Base-by-base conservation (phyloP, 306 rosid genomes). In the Acacia crassicarpa region DNA sequence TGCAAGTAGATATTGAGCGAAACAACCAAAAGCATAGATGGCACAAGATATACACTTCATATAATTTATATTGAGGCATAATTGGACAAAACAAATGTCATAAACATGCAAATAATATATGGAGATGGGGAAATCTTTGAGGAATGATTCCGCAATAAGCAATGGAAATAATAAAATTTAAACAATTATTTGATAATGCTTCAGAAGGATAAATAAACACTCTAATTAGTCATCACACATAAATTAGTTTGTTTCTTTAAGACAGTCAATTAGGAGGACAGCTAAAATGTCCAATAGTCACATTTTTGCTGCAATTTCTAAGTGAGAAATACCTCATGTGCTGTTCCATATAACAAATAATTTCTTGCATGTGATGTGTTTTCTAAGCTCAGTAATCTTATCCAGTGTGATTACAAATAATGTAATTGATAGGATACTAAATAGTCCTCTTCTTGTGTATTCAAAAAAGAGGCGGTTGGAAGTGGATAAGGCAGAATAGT, bases 61-160 rank as follows among this genome's bases (percentile, higher is more conserved):
- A 3, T 58, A 22, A 58, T 45, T 69, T 4, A 70, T 8, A 44
- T 43, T 43, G 48, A 44, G 48, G 48, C 30, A 48, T 69, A 27
- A 27, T 53, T 41, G 33, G 67, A 59, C 68, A 77, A 72, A 72
- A 61, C 35, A 75, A 76, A 71, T 76, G 20, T 30, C 33, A 32
- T 66, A 43, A 43, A 74, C 67, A 80, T 35, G 74, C 54, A 48
- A 61, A 48, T 58, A 14, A 27, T 76, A 43, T 66, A 48, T 38
- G 33, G 46, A 72, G 14, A 13, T 10, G 38, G 51, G 80, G 30
- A 77, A 67, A 77, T 49, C 53, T 38, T 63, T 20, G 22, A 20
- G n/a, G 25, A 51, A 67, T 19, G 49, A 76, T 77, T 70, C 41
- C 83, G 72, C 80, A 22, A 83, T 65, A 79, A 85, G 56, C 22